Base-by-base conservation (phyloP, 2,329 filamentous ascomycete genomes). In the Colletotrichum simmondsii region DNA sequence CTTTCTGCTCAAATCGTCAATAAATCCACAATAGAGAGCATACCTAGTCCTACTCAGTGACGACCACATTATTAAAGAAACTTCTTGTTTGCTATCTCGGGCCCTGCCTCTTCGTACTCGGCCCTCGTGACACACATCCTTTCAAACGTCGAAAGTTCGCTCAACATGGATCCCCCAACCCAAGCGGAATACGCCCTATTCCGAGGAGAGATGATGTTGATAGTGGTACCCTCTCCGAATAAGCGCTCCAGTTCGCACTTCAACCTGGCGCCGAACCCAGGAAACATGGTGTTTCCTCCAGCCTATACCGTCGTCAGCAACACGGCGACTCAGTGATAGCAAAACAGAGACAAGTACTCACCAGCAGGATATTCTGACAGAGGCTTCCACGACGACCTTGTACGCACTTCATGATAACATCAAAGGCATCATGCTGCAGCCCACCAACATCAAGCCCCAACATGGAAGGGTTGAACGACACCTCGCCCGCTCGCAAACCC, bases 51-150 rank as follows among this genome's bases (percentile, higher is more conserved):
- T 35, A 35, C 32, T 35, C 32, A 35, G 8, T 35, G 32, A 35
- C 32, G 1, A 35, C 32, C 32, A 0, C 32, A 35, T 3, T 35
- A 35, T 35, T 1, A 35, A 35, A 62, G 28, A 26, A 57, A 53
- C 30, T 53, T 68, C 19, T 58, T 68, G 49, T 62, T 49, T 3
- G 56, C 64, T 26, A 62, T 30, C 19, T 24, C 60, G 14, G 53
- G 60, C 4, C 67, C 67, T 11, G 14, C 26, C 37, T 69, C 60
- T 24, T 64, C 66, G 16, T 68, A 68, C 24, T 68, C 67, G 16
- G 32, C 67, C 14, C 53, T 57, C 24, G 28, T 22, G 11, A 65
- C 60, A 22, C 56, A 56, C 63, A 67, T 59, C 46, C 32, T 19
- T 32, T 28, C 26, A 19, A 60, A 67, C 19, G 63, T 54, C 46